Base-by-base conservation (phyloP, 768 basidiomycete species). In the Russula ochroleuca region DNA sequence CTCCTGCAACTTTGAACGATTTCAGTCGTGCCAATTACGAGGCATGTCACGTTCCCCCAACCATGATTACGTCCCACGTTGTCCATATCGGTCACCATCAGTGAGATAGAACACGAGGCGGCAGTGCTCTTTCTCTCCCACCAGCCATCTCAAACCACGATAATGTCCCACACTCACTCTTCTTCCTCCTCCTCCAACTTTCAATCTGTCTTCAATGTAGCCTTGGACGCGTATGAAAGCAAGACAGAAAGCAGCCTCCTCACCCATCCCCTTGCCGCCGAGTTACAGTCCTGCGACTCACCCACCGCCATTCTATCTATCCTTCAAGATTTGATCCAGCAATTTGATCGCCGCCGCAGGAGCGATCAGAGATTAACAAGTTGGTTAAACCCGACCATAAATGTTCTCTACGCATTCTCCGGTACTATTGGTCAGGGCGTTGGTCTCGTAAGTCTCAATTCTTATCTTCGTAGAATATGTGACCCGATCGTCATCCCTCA, bases 251-350 rank as follows among this genome's bases (percentile, higher is more conserved):
- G 21, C 3, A 40, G 43, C 0, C 54, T 62, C 17, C 47, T 33
- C 3, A 9, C 15, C 0, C 61, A 57, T 33, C 54, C 55, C 33
- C 33, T 57, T 7, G 33, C 23, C 4, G 8, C 57, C 9, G 19
- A 28, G 13, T 17, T 63, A 0, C 41, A 38, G 31, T n/a, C 35
- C 8, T 63, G 62, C 21, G 28, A 63, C 13, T 59, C 62, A 1
- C 13, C 49, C 33, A 23, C 40, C 15, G 57, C 35, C 5, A 31
- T 63, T 15, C 5, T 47, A 1, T 41, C 23, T 11, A 19, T 63
- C 0, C 56, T 63, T 38, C 49, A 52, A 37, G 57, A 11, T 8
- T 49, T 52, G 7, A 17, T 52, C 11, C 33, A 53, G 5, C 21
- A 35, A 14, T 57, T 53, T 17, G 41, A 63, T 15, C 41, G 37